Conservation (phyloP, 106 monocot species). For the Dactylorhiza incarnata region DNA sequence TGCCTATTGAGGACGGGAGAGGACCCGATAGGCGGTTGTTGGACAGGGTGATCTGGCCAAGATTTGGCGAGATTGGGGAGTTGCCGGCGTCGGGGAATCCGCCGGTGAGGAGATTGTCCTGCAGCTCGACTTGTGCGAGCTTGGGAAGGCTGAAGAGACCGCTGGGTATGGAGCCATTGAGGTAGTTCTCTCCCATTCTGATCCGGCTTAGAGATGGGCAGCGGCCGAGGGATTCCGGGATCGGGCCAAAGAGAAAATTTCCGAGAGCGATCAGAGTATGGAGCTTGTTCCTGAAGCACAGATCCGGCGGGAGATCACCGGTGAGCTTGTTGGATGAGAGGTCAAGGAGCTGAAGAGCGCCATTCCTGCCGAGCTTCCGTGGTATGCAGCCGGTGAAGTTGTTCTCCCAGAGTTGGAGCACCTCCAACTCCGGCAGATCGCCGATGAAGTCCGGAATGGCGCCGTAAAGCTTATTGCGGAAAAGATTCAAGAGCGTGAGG, state of each 20-base stretch:
- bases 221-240: slow-evolving; percentile 55
- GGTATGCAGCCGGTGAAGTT: slow-evolving; percentile 68
- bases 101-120: slow-evolving; percentile 70
- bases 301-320: slow-evolving; percentile 38
- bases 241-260: slow-evolving; percentile 64
- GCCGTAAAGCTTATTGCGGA: slow-evolving; percentile 50
- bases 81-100: slow-evolving; percentile 37
- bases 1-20: slow-evolving; percentile 58
- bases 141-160: slow-evolving; percentile 45
- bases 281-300: slow-evolving; percentile 48
- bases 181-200: slow-evolving; percentile 74
- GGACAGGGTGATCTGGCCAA: slow-evolving; percentile 73
- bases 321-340: slow-evolving; percentile 52
- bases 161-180: slow-evolving; percentile 60
- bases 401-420: slow-evolving; percentile 61
- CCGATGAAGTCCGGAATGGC: slow-evolving; percentile 47
- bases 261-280: slow-evolving; percentile 58
- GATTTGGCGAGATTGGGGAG: slow-evolving; percentile 17
- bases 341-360: slow-evolving; percentile 44
- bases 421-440: slow-evolving; percentile 32
- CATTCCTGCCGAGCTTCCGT: slow-evolving; percentile 35
- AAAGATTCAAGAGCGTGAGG: slow-evolving; percentile 48
- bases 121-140: slow-evolving; percentile 70
- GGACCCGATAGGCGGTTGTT: slow-evolving; percentile 62
- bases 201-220: slow-evolving; percentile 56